A percentile compares a stretch with the other conserved stretches of the same genome.
Conservation (phyloP, 768 basidiomycete species). For the Boletus coccyginus region DNA sequence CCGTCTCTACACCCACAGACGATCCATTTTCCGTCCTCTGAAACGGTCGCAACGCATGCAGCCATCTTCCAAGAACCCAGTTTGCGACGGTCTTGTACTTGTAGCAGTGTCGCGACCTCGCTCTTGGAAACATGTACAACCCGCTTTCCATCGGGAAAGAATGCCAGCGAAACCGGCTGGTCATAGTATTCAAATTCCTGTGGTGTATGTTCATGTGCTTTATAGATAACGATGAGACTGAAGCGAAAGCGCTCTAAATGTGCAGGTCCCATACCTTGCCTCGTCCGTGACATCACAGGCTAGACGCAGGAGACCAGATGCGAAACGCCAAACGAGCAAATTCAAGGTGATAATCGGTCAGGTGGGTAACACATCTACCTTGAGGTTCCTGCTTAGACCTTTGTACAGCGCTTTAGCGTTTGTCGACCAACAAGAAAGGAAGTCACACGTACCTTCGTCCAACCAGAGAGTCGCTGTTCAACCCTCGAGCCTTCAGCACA, state of each 20-base stretch:
- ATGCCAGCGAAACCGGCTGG: background rate
- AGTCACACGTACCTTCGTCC: background rate
- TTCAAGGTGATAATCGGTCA: background rate
- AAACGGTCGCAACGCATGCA: background rate
- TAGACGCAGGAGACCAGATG: background rate
- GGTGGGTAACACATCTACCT: background rate
- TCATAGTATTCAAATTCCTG: background rate
- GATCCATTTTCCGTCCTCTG: constrained; percentile 1
- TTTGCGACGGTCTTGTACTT: background rate
- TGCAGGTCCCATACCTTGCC: constrained; percentile 1
- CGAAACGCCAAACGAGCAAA: background rate
- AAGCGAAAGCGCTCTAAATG: background rate
- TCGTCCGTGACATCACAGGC: background rate
- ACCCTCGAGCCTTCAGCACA: background rate
- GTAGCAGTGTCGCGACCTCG: constrained; percentile 1
- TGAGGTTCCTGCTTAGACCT: background rate
- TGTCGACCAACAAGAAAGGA: background rate
- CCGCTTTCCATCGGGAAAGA: constrained; percentile 1
- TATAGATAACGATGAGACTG: background rate
- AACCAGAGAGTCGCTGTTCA: background rate
- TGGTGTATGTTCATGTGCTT: background rate
- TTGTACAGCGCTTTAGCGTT: background rate
- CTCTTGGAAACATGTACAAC: background rate
- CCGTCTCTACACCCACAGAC: constrained; percentile 1
- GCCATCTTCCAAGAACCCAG: background rate